Conservation (phyloP, 192 early-diverging fungal species). For the Coemansia sp. region DNA sequence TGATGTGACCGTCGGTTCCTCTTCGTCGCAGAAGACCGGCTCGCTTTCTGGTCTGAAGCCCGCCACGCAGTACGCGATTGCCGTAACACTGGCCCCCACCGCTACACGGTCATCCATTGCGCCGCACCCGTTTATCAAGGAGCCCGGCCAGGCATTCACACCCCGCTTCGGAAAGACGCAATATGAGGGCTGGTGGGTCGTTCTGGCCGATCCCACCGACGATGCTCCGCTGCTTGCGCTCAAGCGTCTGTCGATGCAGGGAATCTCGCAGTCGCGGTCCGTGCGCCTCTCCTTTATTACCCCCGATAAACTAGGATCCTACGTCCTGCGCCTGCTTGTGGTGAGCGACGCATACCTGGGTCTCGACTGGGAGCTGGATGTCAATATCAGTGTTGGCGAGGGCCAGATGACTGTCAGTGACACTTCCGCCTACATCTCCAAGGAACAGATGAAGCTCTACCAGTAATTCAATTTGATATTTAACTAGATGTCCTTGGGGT, state of each 20-base stretch:
- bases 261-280: slow-evolving; percentile 7
- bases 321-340: slow-evolving; percentile 59
- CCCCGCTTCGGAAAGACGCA: slow-evolving; percentile 90
- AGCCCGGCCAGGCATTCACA: slow-evolving; percentile 66
- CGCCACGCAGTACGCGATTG: slow-evolving; percentile 46
- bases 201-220: slow-evolving; percentile 66
- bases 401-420: slow-evolving; percentile 23
- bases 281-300: slow-evolving; percentile 62
- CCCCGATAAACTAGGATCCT: slow-evolving; percentile 61
- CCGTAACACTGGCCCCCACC: slow-evolving; percentile 37
- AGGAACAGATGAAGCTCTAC: slow-evolving; percentile 36
- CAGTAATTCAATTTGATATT: slow-evolving; percentile 17
- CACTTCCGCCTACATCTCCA: slow-evolving; percentile 31
- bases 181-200: slow-evolving; percentile 92
- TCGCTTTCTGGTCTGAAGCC: slow-evolving; percentile 29
- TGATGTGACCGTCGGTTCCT: slow-evolving; percentile 14
- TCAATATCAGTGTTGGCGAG: slow-evolving; percentile 42
- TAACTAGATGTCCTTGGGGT: too few relatives aligned
- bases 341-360: slow-evolving; percentile 81
- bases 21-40: slow-evolving; percentile 10
- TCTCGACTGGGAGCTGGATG: slow-evolving; percentile 61
- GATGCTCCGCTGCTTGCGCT: slow-evolving; percentile 79
- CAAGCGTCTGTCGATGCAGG: slow-evolving; percentile 74
- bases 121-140: slow-evolving; percentile 17
- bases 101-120: slow-evolving; percentile 25